A percentile compares a stretch with the other conserved stretches of the same genome.
Evolutionary conservation across 768 basidiomycete species (phyloP).

Genomic region (Leccinum broughii): DNA sequence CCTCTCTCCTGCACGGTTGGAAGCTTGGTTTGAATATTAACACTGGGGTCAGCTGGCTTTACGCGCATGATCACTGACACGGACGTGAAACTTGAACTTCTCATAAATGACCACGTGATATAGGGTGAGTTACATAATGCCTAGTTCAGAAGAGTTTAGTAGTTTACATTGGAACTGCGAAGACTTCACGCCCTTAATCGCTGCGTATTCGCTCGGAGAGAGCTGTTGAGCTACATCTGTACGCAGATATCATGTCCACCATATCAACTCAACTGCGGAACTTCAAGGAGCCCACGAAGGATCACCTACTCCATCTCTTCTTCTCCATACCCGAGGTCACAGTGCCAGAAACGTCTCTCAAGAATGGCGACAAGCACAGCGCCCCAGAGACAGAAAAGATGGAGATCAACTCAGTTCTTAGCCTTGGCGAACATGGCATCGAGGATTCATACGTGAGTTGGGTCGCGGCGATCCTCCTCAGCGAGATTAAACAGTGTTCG

Average conservation of each 20-base stretch:
- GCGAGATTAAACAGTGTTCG: neutral
- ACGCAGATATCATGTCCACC: conserved; percentile 55
- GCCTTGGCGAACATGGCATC: conserved; percentile 71
- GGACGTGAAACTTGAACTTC: too few relatives aligned
- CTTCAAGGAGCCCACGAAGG: conserved; percentile 91
- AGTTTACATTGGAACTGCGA: conserved; percentile 1
- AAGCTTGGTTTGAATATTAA: too few relatives aligned
- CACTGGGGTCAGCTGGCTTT: too few relatives aligned
- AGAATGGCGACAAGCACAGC: conserved; percentile 27
- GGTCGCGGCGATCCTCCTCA: neutral
- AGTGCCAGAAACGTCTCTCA: conserved; percentile 14
- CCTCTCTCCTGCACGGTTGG: too few relatives aligned
- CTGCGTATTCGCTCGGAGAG: conserved; percentile 1
- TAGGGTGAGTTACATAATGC: neutral
- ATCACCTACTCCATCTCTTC: conserved; percentile 80
- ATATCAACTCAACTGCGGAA: conserved; percentile 87
- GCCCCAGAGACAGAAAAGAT: conserved; percentile 58
- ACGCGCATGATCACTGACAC: too few relatives aligned
- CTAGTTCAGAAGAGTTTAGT: too few relatives aligned
- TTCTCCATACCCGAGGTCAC: conserved; percentile 70
- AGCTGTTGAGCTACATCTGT: conserved; percentile 5
- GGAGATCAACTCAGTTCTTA: conserved; percentile 89
- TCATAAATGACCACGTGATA: neutral
- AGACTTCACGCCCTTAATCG: neutral
- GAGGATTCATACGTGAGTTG: conserved; percentile 90